Evolutionary conservation across 1,284 basidiomycete genomes (phyloP), one percentile per base, ranked within the genome.

Genomic region (Pholiota adiposa): DNA sequence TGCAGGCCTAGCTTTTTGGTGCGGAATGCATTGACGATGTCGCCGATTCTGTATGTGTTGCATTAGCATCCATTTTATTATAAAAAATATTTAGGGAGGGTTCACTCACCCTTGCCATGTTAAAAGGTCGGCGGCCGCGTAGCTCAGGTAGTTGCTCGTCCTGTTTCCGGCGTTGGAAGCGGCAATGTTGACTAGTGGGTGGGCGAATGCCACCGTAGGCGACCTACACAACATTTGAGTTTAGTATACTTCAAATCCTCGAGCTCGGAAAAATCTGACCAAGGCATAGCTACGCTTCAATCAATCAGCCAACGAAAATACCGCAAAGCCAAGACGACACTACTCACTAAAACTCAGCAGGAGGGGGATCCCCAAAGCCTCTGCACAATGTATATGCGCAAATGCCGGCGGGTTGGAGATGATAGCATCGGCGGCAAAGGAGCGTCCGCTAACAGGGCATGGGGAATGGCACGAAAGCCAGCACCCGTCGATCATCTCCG

Each of bases 401-500:
- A 88, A 88, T 1, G 83, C 78, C 2, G 86, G 85, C 9, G 87
- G 86, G 67, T 88, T 88, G 29, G 82, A 82, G 51, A 89, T 87
- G 52, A 88, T 86, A 0, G 85, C 84, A 66, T 88, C 86, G 1
- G 83, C 84, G 0, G 77, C 82, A 63, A 88, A 88, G 1, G 76
- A 64, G 18, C 69, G 68, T 1, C 80, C 77, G 0, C 77, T 79
- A 11, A 72, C 64, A 11, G 76, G 71, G 64, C 82, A 81, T 0
- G 85, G 79, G 12, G 78, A 69, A 67, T 78, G 79, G 59, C 83
- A 84, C 0, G 86, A 74, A 14, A 73, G 68, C 80, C 84, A 87
- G 68, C 85, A 88, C 0, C 85, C 85, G 48, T 83, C 73, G 18
- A 89, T 80, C 76, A 87, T 85, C 76, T 81, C 79, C 29, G 69